Conservation (phyloP, 2,329 filamentous ascomycete genomes). For the Xylaria sp. region DNA sequence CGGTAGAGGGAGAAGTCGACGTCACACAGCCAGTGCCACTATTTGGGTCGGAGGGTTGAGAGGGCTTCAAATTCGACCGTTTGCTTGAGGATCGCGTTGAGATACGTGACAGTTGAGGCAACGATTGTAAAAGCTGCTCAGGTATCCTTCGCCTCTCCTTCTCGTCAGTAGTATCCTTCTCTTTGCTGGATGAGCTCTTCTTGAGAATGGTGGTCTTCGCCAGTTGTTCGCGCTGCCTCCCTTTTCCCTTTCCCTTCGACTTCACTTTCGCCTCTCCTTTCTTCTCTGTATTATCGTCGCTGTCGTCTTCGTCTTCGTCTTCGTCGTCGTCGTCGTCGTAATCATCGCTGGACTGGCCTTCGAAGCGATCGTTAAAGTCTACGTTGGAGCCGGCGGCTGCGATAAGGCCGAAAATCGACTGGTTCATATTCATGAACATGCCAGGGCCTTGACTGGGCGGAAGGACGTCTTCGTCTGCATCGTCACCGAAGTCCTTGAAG, state of each 20-base stretch:
- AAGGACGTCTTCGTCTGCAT: slow-evolving; percentile 62
- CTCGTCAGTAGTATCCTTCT: slow-evolving; percentile 49
- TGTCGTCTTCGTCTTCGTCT: slow-evolving; percentile 46
- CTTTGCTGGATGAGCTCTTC: slow-evolving; percentile 51
- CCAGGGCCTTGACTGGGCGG: slow-evolving; percentile 58
- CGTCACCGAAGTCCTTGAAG: slow-evolving; percentile 60
- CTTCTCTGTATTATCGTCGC: slow-evolving; percentile 28
- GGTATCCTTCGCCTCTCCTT: slow-evolving; percentile 71
- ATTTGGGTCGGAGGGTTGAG: slow-evolving; percentile 52
- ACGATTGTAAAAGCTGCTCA: slow-evolving; percentile 72
- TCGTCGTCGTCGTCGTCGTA: slow-evolving; percentile 60
- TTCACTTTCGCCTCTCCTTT: slow-evolving; percentile 21
- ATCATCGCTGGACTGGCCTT: slow-evolving; percentile 82
- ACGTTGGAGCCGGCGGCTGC: slow-evolving; percentile 85
- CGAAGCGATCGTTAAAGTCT: slow-evolving; percentile 84
- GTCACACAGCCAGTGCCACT: slow-evolving; percentile 42
- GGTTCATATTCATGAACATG: slow-evolving; percentile 82
- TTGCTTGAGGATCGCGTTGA: slow-evolving; percentile 55
- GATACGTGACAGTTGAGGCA: slow-evolving; percentile 68
- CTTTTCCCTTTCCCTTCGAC: slow-evolving; percentile 36
- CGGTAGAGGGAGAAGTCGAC: slow-evolving; percentile 23
- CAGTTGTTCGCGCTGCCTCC: slow-evolving; percentile 45
- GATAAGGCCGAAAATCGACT: slow-evolving; percentile 93
- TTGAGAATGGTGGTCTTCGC: slow-evolving; percentile 50
- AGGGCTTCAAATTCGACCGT: slow-evolving; percentile 54